These are phyloP conservation scores for Kalmusia sp. DNA, from an alignment of 2,329 filamentous ascomycete species.

Conservation along the genomic window DNA sequence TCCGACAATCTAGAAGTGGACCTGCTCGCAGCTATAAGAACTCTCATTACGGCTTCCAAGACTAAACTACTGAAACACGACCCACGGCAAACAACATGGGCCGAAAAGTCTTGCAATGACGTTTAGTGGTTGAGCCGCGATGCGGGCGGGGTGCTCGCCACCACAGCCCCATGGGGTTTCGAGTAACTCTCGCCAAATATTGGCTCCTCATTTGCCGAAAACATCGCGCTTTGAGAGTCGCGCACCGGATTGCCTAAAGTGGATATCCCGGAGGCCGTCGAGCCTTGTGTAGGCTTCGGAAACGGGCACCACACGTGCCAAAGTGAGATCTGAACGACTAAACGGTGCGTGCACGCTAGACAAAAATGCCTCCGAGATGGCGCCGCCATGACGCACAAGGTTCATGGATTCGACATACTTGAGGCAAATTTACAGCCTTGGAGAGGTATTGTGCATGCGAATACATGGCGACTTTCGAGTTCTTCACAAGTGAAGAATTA, in stretches of 20 bases:
- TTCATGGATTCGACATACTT: neutral
- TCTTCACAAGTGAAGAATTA: too few relatives aligned
- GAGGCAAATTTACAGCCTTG: too few relatives aligned
- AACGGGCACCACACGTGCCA: neutral
- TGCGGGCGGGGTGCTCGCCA: conserved; percentile 10
- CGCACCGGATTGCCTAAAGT: conserved; percentile 8
- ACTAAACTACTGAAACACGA: neutral
- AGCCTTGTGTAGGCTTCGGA: neutral
- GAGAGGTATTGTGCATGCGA: too few relatives aligned
- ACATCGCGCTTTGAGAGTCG: neutral
- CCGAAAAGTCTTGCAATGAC: conserved; percentile 11
- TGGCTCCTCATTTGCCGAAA: neutral
- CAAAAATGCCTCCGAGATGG: conserved; percentile 2
- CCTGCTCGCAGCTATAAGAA: neutral
- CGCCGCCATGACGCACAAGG: conserved; percentile 2
- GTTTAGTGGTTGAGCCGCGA: conserved; percentile 13
- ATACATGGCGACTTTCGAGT: too few relatives aligned
- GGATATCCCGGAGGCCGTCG: conserved; percentile 3
- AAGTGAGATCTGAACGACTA: neutral
- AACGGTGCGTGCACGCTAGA: neutral
- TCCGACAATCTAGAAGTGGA: neutral
- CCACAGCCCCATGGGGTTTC: conserved; percentile 12
- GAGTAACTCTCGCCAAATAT: neutral
- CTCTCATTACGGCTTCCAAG: neutral
- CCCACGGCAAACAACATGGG: neutral